Base-by-base conservation (phyloP, 2,329 filamentous ascomycete genomes). In the Alternaria angustiovoidea region DNA sequence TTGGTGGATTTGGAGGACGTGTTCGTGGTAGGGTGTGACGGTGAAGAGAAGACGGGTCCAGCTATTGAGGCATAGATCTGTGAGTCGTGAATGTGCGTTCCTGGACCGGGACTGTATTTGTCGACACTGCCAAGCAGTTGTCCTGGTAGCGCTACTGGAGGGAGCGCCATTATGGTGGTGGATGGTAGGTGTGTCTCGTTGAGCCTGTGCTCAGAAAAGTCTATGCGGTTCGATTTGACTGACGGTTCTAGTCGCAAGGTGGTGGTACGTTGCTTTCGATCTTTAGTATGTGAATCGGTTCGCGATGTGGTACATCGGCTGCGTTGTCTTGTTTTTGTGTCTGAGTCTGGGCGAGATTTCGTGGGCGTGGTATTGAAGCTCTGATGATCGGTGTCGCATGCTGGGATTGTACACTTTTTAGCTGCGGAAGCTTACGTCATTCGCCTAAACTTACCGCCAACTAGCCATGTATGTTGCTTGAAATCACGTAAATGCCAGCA, bases 61-160 rank as follows among this genome's bases (percentile, higher is more conserved):
- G 93, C 86, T 63, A 97, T 88, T 20, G 94, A 97, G 61, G 94
- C 89, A 78, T 91, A 91, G 68, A 97, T 87, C 59, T 89, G 86
- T 64, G 87, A 84, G 65, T 90, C 84, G 80, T 92, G 86, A 66
- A 96, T 84, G 78, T 98, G 93, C 0, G 93, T 97, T 66, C 94
- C 95, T 11, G 91, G 84, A 14, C 94, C 94, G 28, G 93, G 86
- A 41, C 85, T 80, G 79, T 90, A 94, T 67, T 88, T 86, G 56
- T 85, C 82, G 18, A 84, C 80, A 18, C 89, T 81, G 30, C 91
- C 94, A 41, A 99, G 87, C 46, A 88, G 81, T 76, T 95, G 91
- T 75, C 95, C 95, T 11, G 95, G 95, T 48, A 96, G 85, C 55
- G 90, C 91, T 68, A 93, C 59, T 4, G 74, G 63, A 14, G 77